These are phyloP conservation scores for Colletotrichum sp. DNA, from an alignment of 2,329 filamentous ascomycete genomes.

Conservation along the genomic window DNA sequence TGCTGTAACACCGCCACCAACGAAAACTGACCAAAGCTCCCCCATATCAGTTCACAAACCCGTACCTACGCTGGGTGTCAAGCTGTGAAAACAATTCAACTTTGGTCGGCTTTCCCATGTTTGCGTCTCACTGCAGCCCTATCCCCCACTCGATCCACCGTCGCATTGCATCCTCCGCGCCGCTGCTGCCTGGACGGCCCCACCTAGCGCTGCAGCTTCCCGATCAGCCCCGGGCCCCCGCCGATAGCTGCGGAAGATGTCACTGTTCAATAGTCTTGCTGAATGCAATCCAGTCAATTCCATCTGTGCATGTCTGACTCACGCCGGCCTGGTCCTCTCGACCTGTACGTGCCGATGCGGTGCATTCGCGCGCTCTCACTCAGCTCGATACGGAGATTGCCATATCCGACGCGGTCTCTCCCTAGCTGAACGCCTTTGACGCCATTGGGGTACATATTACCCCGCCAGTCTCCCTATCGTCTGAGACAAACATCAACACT, in stretches of 20 bases:
- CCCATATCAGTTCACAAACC: background rate
- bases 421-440: background rate
- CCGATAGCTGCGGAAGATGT: background rate
- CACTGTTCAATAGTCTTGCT: background rate
- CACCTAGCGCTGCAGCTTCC: background rate
- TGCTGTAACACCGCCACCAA: too few species aligned
- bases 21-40: background rate
- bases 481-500: background rate
- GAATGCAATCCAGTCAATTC: background rate
- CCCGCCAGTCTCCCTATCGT: background rate
- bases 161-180: background rate
- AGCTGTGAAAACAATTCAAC: background rate
- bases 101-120: background rate
- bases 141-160: background rate
- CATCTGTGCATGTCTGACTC: background rate
- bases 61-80: background rate
- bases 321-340: background rate
- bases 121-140: background rate
- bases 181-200: slow-evolving; percentile 10
- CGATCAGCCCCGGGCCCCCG: background rate
- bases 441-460: background rate
- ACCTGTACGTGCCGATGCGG: background rate
- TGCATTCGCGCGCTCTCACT: background rate
- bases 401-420: background rate
- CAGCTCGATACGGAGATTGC: background rate